Evolutionary conservation across 2,329 filamentous ascomycete species (phyloP).

Genomic region (Colletotrichum cereale): DNA sequence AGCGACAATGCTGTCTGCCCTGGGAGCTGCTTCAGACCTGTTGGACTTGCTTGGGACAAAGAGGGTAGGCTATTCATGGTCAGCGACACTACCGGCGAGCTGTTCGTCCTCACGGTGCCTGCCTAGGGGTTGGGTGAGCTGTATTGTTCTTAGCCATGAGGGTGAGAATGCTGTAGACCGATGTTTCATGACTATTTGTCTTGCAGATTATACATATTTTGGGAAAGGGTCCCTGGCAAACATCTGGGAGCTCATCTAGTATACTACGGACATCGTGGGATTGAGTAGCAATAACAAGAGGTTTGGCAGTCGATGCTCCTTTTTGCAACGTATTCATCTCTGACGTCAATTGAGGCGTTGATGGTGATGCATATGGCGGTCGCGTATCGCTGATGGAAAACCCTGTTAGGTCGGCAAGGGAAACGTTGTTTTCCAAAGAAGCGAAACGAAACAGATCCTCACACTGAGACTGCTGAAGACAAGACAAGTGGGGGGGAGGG

Average conservation of each 20-base stretch:
- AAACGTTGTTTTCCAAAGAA: slow-evolving; percentile 20
- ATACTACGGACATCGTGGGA: background rate
- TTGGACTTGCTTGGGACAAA: slow-evolving; percentile 66
- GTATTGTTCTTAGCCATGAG: background rate
- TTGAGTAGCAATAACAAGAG: background rate
- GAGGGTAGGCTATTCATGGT: slow-evolving; percentile 71
- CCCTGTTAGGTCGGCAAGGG: slow-evolving; percentile 7
- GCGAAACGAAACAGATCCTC: slow-evolving; percentile 10
- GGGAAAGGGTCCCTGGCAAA: slow-evolving; percentile 1
- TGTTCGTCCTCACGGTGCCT: slow-evolving; percentile 65
- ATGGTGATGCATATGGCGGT: background rate
- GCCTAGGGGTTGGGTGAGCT: slow-evolving; percentile 9
- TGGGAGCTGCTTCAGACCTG: slow-evolving; percentile 71
- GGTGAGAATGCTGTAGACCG: background rate
- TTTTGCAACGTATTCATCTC: background rate
- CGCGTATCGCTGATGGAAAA: background rate
- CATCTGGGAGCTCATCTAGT: background rate
- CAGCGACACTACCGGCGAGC: slow-evolving; percentile 74
- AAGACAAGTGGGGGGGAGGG: slow-evolving; percentile 21
- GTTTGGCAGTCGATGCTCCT: background rate
- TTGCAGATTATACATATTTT: background rate
- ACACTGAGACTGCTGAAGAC: slow-evolving; percentile 10
- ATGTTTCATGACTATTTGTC: background rate
- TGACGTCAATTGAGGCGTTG: background rate
- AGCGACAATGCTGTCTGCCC: slow-evolving; percentile 63